A percentile compares a stretch with the other conserved stretches of the same genome.
phyloP scores from a whole-genome alignment of 345 rosid species.

The Alliaria petiolata region DNA sequence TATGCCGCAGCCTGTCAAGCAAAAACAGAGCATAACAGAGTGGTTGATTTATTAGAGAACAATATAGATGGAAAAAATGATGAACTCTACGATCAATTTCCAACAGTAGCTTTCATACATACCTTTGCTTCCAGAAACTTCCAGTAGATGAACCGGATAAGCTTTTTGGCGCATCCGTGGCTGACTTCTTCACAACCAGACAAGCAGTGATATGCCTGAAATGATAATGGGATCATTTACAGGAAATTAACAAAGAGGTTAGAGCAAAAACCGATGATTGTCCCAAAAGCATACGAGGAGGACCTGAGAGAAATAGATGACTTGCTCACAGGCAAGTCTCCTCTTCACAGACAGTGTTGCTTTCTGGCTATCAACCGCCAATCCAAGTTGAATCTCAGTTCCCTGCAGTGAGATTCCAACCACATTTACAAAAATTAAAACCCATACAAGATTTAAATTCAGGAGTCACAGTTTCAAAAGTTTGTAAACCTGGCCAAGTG shows the following conservation, averaged over 20 bases:
- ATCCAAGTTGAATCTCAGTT: slow-evolving; percentile 93
- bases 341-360: slow-evolving; percentile 86
- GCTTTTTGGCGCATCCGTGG: slow-evolving; percentile 62
- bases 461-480: neutral
- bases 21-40: neutral
- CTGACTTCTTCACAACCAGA: slow-evolving; percentile 46
- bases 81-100: neutral
- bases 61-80: no score
- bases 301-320: slow-evolving; percentile 77
- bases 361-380: slow-evolving; percentile 86
- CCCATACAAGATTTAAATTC: neutral
- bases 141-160: slow-evolving; percentile 75
- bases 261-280: neutral
- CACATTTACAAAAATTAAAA: neutral
- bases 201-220: slow-evolving; percentile 70
- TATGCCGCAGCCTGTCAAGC: slow-evolving; percentile 73
- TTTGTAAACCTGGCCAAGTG: slow-evolving; percentile 72
- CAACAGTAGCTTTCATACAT: neutral
- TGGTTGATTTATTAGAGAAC: neutral
- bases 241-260: neutral
- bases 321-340: slow-evolving; percentile 86
- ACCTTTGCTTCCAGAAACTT: slow-evolving; percentile 95
- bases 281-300: neutral
- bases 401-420: slow-evolving; percentile 46
- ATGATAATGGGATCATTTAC: neutral